Evolutionary conservation across 2,329 filamentous ascomycete species (phyloP), one percentile per base, ranked within the genome.

Genomic region (Juglanconis sp.): DNA sequence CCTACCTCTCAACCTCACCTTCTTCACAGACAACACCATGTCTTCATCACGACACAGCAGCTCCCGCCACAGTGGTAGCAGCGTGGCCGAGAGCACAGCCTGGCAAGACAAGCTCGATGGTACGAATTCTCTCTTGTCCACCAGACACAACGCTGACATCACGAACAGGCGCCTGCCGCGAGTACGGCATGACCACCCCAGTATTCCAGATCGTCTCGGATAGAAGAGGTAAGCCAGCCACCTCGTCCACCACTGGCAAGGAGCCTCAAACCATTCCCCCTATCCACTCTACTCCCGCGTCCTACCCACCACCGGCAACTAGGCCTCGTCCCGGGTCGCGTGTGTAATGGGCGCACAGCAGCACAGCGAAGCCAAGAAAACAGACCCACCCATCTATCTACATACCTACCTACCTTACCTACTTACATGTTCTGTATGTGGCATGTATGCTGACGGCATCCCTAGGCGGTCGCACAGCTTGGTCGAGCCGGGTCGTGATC

Each of bases 391-490:
- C 15, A 13, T 1, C 6, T 5, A 15, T 30, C 50, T n/a, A n/a
- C n/a, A n/a, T 30, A 30, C 17, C 44, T 9, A 10, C 44, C 5
- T 9, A 8, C 17, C 17, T n/a, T 9, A 47, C 15, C 9, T 8
- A 32, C 17, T 7, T 51, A 7, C n/a, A 36, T 5, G 10, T 15
- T 3, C 31, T 9, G 15, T 35, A 4, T 8, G 6, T 40, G 7
- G 11, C 17, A 11, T 4, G 5, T 5, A 40, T 17, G 10, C 57
- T 49, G 11, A 57, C 40, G 24, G n/a, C 40, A 32, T 17, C 35
- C 55, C 42, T 68, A 95, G 92, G 92, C 67, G 92, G 92, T 66
- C 90, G 92, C 68, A 96, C 92, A 61, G 92, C 92, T 60, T 96
- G 92, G 92, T 94, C 91, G 60, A 90, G 88, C 78, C 83, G 83